A percentile compares a stretch with the other conserved stretches of the same genome.
Evolutionary conservation across 2,329 filamentous ascomycete genomes (phyloP).

Genomic region (Diaporthe ampelina): DNA sequence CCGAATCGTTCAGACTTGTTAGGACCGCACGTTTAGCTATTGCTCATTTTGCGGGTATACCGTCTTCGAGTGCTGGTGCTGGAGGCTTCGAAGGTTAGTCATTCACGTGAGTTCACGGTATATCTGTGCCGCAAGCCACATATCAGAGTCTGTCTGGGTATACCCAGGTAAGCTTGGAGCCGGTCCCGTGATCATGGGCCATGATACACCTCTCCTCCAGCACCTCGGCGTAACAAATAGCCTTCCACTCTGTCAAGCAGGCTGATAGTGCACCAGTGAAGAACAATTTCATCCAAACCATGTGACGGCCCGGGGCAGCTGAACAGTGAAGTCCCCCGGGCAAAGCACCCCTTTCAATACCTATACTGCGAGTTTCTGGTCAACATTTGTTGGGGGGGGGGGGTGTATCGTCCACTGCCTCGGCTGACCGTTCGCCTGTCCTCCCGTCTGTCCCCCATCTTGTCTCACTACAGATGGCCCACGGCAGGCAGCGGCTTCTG

Average conservation of each 20-base stretch:
- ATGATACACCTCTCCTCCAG: background rate
- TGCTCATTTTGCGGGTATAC: background rate
- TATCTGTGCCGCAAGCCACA: background rate
- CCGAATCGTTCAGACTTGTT: no score
- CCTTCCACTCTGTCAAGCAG: background rate
- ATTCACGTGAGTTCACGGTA: no score
- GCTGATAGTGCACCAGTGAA: background rate
- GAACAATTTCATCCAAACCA: no score
- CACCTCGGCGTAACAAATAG: background rate
- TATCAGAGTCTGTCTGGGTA: background rate
- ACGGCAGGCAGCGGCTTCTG: conserved; percentile 1
- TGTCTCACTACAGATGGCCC: background rate
- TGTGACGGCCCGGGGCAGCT: no score
- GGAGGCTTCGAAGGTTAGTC: background rate
- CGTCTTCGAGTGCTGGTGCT: background rate
- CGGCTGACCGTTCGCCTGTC: background rate
- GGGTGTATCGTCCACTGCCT: background rate
- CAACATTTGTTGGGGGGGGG: no score
- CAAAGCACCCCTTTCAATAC: background rate
- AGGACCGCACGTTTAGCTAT: no score
- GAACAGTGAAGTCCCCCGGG: no score
- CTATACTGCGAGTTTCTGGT: no score
- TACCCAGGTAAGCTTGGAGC: no score
- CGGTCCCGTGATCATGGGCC: background rate
- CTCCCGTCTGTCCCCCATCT: background rate